Conservation (phyloP, 805 yeast genomes). For the Spathaspora arborariae region DNA sequence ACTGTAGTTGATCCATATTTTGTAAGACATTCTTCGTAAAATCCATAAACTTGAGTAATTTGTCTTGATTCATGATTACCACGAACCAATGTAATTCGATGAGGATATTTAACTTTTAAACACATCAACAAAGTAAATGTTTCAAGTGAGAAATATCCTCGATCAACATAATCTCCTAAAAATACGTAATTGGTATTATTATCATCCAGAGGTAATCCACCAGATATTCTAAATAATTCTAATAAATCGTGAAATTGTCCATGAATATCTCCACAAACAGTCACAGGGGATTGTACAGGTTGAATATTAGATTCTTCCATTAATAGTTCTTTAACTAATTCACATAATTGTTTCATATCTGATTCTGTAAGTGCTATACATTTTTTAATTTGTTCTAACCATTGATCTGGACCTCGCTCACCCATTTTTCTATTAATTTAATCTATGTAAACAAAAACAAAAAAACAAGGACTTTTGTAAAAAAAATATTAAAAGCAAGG, state of each 20-base stretch:
- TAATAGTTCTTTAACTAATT: constrained; percentile 85
- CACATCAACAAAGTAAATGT: constrained; percentile 94
- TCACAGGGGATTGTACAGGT: constrained; percentile 89
- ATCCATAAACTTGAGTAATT: constrained; percentile 98
- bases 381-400: constrained; percentile 91
- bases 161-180: constrained; percentile 93
- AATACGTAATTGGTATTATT: constrained; percentile 67
- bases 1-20: constrained; percentile 93
- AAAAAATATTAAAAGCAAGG: neutral
- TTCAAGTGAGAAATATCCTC: constrained; percentile 95
- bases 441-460: neutral
- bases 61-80: constrained; percentile 98
- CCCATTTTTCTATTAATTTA: constrained; percentile 32
- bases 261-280: constrained; percentile 96
- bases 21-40: constrained; percentile 91
- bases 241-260: constrained; percentile 95
- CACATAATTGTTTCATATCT: constrained; percentile 96
- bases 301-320: constrained; percentile 97
- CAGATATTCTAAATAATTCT: constrained; percentile 85
- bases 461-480: neutral
- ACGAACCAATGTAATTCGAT: constrained; percentile 81
- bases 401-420: constrained; percentile 88
- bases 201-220: constrained; percentile 84
- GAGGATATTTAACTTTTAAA: constrained; percentile 83
- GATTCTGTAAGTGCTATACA: constrained; percentile 85